phyloP scores from a whole-genome alignment of 192 early-diverging fungal genomes.

The Backusella circina region DNA sequence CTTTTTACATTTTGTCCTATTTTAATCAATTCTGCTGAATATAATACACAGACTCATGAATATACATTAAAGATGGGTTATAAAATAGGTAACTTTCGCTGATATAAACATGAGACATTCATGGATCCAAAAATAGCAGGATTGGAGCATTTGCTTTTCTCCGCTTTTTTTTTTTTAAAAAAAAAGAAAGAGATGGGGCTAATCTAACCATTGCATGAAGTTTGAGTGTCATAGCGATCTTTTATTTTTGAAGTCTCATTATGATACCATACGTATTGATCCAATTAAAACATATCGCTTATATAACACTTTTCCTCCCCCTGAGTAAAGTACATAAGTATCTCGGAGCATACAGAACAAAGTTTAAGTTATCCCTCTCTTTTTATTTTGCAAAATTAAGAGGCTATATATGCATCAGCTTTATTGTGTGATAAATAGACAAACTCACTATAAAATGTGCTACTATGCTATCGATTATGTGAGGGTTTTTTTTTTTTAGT shows the following conservation, averaged over 20 bases:
- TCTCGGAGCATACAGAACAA: neutral
- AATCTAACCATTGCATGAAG: neutral
- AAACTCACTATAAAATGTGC: neutral
- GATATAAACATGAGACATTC: neutral
- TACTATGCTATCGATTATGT: neutral
- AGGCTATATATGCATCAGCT: no score
- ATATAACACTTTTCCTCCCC: neutral
- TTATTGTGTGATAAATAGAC: no score
- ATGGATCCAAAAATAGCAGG: neutral
- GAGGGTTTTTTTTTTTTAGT: neutral
- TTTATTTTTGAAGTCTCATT: neutral
- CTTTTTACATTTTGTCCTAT: neutral
- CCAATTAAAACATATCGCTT: neutral
- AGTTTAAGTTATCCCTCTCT: neutral
- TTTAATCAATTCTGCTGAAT: neutral
- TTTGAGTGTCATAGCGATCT: neutral
- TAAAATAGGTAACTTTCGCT: neutral
- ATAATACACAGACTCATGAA: neutral
- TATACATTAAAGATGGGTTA: neutral
- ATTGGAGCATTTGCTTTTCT: neutral
- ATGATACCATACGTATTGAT: neutral
- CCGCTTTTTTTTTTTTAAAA: neutral
- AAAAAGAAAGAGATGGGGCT: neutral
- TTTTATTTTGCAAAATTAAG: neutral
- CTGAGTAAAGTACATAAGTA: neutral